Conservation (phyloP, 305 asterid genomes). For the Ajuga reptans region DNA sequence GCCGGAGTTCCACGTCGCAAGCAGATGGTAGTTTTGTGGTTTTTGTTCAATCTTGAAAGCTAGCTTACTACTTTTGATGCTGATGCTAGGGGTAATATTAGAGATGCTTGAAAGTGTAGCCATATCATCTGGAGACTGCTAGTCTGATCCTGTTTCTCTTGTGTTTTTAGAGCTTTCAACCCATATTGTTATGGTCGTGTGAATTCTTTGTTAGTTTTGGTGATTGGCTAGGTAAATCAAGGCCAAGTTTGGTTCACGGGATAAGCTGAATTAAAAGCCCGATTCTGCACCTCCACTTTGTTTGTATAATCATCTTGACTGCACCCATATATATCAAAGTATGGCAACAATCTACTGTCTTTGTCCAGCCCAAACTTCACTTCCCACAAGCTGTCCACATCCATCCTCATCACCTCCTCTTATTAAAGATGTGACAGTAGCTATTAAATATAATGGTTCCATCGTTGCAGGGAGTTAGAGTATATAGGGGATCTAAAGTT, state of each 20-base stretch:
- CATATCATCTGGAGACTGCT: neutral
- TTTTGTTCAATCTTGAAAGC: neutral
- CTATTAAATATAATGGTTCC: neutral
- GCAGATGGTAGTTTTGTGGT: neutral
- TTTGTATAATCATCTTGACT: neutral
- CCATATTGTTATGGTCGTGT: neutral
- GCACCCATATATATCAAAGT: neutral
- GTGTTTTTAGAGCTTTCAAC: neutral
- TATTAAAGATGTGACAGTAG: neutral
- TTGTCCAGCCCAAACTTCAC: neutral
- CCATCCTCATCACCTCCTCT: neutral
- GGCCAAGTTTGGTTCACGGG: neutral
- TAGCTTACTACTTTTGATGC: neutral
- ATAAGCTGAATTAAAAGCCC: neutral
- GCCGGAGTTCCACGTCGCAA: neutral
- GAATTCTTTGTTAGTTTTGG: neutral
- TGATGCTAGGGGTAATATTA: neutral
- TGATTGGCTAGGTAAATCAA: neutral
- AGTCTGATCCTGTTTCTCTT: neutral
- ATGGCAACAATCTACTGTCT: neutral
- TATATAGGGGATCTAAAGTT: conserved; percentile 8
- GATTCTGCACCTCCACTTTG: neutral
- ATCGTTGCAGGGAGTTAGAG: neutral
- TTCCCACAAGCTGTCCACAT: neutral
- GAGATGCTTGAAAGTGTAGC: neutral